Percentiles rank a stretch among this genome's conserved stretches.
Evolutionary conservation across 2,329 filamentous ascomycete genomes (phyloP).

Genomic region (Sarocladium kiliense): DNA sequence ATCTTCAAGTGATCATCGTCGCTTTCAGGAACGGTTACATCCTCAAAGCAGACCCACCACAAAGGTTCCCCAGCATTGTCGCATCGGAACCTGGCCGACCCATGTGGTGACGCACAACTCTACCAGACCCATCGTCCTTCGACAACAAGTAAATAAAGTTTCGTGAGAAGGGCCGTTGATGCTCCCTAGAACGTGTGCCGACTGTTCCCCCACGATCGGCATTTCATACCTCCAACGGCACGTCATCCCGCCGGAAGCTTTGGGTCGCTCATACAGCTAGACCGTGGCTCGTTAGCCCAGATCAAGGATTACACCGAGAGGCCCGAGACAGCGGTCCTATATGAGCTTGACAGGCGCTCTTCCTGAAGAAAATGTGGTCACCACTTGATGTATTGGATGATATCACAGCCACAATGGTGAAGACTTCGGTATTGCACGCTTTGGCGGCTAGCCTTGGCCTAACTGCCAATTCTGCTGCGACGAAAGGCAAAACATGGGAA

Average conservation of each 20-base stretch:
- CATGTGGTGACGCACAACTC: background rate
- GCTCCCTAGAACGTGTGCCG: background rate
- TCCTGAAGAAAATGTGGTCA: background rate
- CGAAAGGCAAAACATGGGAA: background rate
- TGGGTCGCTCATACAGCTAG: background rate
- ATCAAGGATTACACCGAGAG: background rate
- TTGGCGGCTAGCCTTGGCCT: background rate
- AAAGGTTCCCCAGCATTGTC: background rate
- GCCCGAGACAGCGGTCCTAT: background rate
- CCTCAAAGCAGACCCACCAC: background rate
- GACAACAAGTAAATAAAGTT: background rate
- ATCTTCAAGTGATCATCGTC: too few relatives aligned
- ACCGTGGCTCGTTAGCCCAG: background rate
- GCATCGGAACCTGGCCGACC: background rate
- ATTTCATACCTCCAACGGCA: background rate
- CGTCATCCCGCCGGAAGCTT: background rate
- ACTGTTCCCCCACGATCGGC: background rate
- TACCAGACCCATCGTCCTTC: background rate
- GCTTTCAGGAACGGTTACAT: too few relatives aligned
- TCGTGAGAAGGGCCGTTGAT: background rate
- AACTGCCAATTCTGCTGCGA: background rate
- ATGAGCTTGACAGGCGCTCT: background rate
- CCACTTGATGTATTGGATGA: background rate
- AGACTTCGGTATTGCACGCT: background rate
- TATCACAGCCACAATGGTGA: background rate